Evolutionary conservation across 176 grass and related monocot genomes (phyloP), one percentile per base, ranked within the genome.

Genomic region (Elymus sibiricus): DNA sequence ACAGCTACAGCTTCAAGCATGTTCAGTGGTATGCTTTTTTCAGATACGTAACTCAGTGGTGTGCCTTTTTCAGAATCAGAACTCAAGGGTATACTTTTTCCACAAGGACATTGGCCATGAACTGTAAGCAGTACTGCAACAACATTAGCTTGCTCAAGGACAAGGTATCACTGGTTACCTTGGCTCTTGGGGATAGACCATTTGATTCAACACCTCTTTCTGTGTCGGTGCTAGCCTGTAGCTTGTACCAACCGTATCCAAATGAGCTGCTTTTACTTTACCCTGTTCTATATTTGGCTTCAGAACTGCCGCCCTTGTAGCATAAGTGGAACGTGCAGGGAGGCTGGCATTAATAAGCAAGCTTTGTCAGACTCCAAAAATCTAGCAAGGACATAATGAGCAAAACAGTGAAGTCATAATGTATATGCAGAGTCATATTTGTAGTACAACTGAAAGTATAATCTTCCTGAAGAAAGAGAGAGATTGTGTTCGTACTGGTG

Each of bases 251-350:
- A 44, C 63, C 31, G 31, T 32, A 32, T 32, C 31, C 15, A 77
- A 31, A 39, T 92, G n/a, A n/a, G n/a, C n/a, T n/a, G n/a, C n/a
- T n/a, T n/a, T n/a, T n/a, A n/a, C n/a, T n/a, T n/a, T n/a, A 35
- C 68, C 90, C 34, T 76, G 69, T 59, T 92, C 82, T 74, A 61
- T 22, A 58, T 87, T 80, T 34, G 19, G 31, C 65, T 78, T 83
- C n/a, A 29, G 86, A 83, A 69, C 46, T 79, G 44, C 12, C 28
- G 71, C 38, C 64, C 67, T 85, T 74, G 82, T 65, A 37, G 71
- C 35, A 40, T 28, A 73, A 51, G 13, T 37, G 64, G 63, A 65
- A 80, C 70, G 60, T 49, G 68, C 60, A 53, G 42, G 19, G 22
- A 24, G 14, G 42, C 92, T 93, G 79, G 5, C 49, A 86, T 39